Base-by-base conservation (phyloP, 176 grass and related monocot species). In the Secale cereale region DNA sequence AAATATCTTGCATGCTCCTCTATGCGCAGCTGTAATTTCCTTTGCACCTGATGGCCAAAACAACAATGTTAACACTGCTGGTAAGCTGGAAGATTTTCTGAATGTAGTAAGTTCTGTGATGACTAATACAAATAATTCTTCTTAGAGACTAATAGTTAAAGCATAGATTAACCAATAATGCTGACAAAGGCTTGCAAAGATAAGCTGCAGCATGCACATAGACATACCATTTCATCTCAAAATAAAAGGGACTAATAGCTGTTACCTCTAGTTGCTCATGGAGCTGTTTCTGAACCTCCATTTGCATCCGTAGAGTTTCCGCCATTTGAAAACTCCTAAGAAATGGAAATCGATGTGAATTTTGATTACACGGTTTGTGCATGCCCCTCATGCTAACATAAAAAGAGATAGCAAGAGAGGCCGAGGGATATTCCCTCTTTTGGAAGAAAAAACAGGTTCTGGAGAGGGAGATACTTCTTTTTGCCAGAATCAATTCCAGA, bases 241-340 rank as follows among this genome's bases (percentile, higher is more conserved):
- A 25, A 45, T 43, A 46, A 12, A 50, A 46, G 57, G 60, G 10
- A 12, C 17, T 72, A 59, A 61, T 82, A 50, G 3, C 13, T 46
- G 29, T 75, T 82, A 90, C 94, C 92, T 92, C 94, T 20, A 97
- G 84, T 85, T 94, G 92, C 88, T 97, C 90, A 56, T 92, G 92
- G 17, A 97, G 85, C 67, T 97, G 94, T 86, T 97, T 97, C 71
- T 97, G 94, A 68, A 97, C 94, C 67, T 94, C 94, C 84, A 97
- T 87, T 88, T 97, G 95, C 86, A 90, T 90, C 81, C 90, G 83
- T 35, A 97, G 90, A 84, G 95, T 87, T 77, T 97, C 90, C 37
- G 82, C 82, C 37, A 94, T 54, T 91, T 93, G 79, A 4, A 78
- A 66, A 74, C 59, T 91, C 79, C 92, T 97, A 81, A 71, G 43